Conservation (phyloP, 352 stramenopile species). For the Phytophthora brassicae region DNA sequence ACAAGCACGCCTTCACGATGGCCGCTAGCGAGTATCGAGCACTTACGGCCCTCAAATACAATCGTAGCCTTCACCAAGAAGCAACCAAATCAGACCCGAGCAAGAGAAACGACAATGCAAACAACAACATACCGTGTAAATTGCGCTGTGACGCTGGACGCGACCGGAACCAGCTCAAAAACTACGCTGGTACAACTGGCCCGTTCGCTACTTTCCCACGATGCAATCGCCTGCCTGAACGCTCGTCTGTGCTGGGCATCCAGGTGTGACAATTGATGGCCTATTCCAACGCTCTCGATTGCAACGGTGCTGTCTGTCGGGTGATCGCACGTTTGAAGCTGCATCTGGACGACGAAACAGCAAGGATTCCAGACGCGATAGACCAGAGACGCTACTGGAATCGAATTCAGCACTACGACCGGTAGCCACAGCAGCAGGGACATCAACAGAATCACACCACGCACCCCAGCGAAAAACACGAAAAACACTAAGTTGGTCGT, state of each 20-base stretch:
- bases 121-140: slow-evolving; percentile 31
- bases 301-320: not conserved
- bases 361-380: slow-evolving; percentile 39
- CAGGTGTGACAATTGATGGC: slow-evolving; percentile 9
- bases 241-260: slow-evolving; percentile 24
- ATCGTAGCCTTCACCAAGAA: slow-evolving; percentile 18
- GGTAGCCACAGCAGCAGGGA: slow-evolving; percentile 52
- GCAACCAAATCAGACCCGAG: not conserved
- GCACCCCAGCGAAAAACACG: slow-evolving; percentile 89
- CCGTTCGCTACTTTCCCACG: slow-evolving; percentile 10
- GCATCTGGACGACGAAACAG: slow-evolving; percentile 42
- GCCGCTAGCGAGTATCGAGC: slow-evolving; percentile 29
- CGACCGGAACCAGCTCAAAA: slow-evolving; percentile 32
- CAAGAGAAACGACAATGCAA: not conserved
- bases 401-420: slow-evolving; percentile 48
- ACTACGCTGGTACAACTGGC: not conserved
- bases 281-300: slow-evolving; percentile 25
- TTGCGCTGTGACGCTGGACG: slow-evolving; percentile 21
- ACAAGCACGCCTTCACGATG: slow-evolving; percentile 32
- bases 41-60: slow-evolving; percentile 21
- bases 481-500: slow-evolving; percentile 94
- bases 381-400: slow-evolving; percentile 51
- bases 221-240: slow-evolving; percentile 21
- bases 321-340: slow-evolving; percentile 23
- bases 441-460: slow-evolving; percentile 44